Evolutionary conservation across 2,329 filamentous ascomycete genomes (phyloP), one percentile per base, ranked within the genome.

Genomic region (Diplodia intermedia): DNA sequence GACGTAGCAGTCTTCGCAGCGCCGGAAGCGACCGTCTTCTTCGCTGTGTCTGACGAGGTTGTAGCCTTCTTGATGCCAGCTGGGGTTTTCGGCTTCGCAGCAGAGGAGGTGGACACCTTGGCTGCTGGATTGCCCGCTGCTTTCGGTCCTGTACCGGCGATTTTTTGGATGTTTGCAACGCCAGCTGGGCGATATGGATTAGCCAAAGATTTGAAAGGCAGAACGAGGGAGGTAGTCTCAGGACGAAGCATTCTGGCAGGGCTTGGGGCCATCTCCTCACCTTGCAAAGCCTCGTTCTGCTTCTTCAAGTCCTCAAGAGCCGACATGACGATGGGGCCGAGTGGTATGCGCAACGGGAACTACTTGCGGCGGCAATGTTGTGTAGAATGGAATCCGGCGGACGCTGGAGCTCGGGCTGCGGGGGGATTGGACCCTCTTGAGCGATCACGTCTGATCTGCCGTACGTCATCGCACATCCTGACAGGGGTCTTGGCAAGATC

Each of bases 251-350:
- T 26, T 43, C 7, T 7, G 40, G 6, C 40, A 43, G 43, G 20
- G 43, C 43, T n/a, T 20, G n/a, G 43, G 8, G 9, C n/a, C 43
- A 47, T 53, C 26, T 29, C n/a, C 78, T 68, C 72, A 81, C 80
- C 75, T 74, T 81, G 76, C 43, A 82, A 75, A 23, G 76, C 77
- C 69, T 75, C 76, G 67, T 79, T 80, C 71, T 81, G 80, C 71
- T 80, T 75, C 73, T 81, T 81, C 57, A 81, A 71, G 12, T 80
- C 73, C 38, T 79, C 75, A 29, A 81, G 65, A 11, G 69, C 52
- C 26, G 71, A 69, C 70, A 72, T 72, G 56, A 31, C 69, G 26
- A 40, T 1, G 23, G 31, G 4, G 33, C 11, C 4, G 2, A n/a
- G 8, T 36, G 7, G 15, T 36, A 11, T 15, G 50, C 12, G 7